phyloP scores from a whole-genome alignment of 2,329 filamentous ascomycete genomes.

The Sporothrix brasiliensis region DNA sequence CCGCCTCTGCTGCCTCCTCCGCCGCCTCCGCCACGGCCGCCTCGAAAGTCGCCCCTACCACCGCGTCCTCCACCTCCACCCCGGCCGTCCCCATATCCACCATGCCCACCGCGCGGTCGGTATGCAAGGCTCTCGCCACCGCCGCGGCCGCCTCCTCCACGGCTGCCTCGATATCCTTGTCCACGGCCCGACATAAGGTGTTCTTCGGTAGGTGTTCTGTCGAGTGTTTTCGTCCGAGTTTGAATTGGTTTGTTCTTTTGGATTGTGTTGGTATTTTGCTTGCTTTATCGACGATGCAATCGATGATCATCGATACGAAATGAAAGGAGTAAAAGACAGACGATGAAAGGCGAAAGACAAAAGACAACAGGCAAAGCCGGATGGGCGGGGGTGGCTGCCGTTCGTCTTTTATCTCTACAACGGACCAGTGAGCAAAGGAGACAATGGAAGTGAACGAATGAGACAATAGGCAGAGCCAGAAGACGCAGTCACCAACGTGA shows the following conservation, averaged over 20 bases:
- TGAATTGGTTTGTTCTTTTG: background rate
- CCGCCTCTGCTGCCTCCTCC: background rate
- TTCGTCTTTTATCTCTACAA: background rate
- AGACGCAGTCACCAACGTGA: too few relatives aligned
- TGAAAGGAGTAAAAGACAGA: background rate
- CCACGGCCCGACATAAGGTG: background rate
- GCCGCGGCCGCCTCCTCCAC: conserved; percentile 4
- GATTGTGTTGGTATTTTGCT: background rate
- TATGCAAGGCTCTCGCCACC: background rate
- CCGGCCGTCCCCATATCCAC: background rate
- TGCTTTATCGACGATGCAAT: background rate
- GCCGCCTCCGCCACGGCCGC: background rate
- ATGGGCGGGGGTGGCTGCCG: background rate
- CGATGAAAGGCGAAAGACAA: background rate
- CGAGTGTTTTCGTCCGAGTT: background rate
- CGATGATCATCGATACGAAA: background rate
- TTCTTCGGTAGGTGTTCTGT: background rate
- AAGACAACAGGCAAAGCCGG: background rate
- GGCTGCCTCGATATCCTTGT: background rate
- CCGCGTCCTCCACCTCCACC: conserved; percentile 1
- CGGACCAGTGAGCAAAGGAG: conserved; percentile 6
- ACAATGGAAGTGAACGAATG: background rate
- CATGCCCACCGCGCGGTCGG: conserved; percentile 7
- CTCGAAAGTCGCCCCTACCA: background rate
- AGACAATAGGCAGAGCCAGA: too few relatives aligned